Conservation (phyloP, 2,329 filamentous ascomycete species). For the Catunica adiposa region DNA sequence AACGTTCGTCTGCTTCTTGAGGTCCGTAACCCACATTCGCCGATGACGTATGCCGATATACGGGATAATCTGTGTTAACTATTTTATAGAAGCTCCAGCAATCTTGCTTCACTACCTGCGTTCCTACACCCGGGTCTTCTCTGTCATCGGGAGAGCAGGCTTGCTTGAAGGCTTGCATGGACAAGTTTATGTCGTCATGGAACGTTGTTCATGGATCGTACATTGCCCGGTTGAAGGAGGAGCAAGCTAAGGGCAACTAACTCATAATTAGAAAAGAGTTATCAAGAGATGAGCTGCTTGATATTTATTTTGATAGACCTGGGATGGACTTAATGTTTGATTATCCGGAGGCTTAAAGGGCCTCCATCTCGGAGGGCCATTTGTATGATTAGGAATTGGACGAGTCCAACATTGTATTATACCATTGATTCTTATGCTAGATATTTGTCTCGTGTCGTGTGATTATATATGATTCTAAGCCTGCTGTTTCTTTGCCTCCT, state of each 20-base stretch:
- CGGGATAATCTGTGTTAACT: neutral
- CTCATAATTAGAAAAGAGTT: too few species aligned
- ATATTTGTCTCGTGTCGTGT: neutral
- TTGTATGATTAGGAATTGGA: constrained; percentile 4
- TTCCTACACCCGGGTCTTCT: constrained; percentile 50
- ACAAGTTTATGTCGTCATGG: constrained; percentile 72
- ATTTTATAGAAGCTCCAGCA: constrained; percentile 54
- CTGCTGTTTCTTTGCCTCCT: constrained; percentile 45
- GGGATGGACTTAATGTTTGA: too few species aligned
- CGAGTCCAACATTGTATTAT: neutral
- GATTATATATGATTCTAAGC: neutral
- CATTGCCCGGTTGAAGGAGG: constrained; percentile 45
- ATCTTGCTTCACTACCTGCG: constrained; percentile 64
- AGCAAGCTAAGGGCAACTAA: constrained; percentile 22
- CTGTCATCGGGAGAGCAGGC: constrained; percentile 51
- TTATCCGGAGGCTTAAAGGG: neutral
- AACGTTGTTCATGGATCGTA: constrained; percentile 56
- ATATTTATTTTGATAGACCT: too few species aligned
- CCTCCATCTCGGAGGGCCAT: neutral
- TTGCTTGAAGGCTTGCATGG: constrained; percentile 63
- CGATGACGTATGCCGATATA: neutral
- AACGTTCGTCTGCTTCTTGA: constrained; percentile 57
- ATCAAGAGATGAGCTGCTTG: too few species aligned
- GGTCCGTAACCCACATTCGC: constrained; percentile 27
- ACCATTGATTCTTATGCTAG: neutral